Conservation (phyloP, 2,329 filamentous ascomycete species). For the Phaeosphaeriaceae sp. region DNA sequence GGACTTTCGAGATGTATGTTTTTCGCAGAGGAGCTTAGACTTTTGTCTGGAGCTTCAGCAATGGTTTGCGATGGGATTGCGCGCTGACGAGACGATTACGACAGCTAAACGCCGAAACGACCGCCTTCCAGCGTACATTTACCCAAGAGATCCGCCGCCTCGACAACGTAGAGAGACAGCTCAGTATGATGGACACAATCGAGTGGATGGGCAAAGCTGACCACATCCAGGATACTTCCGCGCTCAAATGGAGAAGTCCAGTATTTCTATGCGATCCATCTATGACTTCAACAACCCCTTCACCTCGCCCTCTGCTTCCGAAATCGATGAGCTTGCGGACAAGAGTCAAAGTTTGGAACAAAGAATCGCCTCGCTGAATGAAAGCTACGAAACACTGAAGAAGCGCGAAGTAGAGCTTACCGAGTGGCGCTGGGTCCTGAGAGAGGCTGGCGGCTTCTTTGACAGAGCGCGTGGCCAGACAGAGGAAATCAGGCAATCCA, state of each 20-base stretch:
- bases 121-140: slow-evolving; percentile 95
- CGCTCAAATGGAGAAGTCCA: slow-evolving; percentile 91
- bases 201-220: slow-evolving; percentile 21
- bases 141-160: slow-evolving; percentile 96
- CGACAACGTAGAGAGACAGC: slow-evolving; percentile 97
- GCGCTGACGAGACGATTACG: slow-evolving; percentile 32
- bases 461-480: slow-evolving; percentile 95
- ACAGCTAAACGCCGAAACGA: slow-evolving; percentile 90
- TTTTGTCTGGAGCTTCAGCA: slow-evolving; percentile 20
- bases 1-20: slow-evolving; percentile 92
- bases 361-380: slow-evolving; percentile 87
- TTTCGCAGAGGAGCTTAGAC: slow-evolving; percentile 1
- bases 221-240: slow-evolving; percentile 80
- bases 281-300: slow-evolving; percentile 89
- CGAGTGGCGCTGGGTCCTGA: slow-evolving; percentile 97
- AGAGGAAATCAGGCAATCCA: slow-evolving; percentile 91
- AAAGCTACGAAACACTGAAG: slow-evolving; percentile 98
- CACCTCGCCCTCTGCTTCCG: slow-evolving; percentile 85
- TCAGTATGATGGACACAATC: slow-evolving; percentile 68
- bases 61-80: slow-evolving; percentile 23
- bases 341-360: slow-evolving; percentile 92
- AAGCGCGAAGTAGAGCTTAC: slow-evolving; percentile 96
- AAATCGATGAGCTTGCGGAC: slow-evolving; percentile 95
- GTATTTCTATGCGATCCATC: slow-evolving; percentile 84
- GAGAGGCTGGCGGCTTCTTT: slow-evolving; percentile 96